Conservation (phyloP, 495 filamentous ascomycete genomes). For the Neurospora sublineolata region DNA sequence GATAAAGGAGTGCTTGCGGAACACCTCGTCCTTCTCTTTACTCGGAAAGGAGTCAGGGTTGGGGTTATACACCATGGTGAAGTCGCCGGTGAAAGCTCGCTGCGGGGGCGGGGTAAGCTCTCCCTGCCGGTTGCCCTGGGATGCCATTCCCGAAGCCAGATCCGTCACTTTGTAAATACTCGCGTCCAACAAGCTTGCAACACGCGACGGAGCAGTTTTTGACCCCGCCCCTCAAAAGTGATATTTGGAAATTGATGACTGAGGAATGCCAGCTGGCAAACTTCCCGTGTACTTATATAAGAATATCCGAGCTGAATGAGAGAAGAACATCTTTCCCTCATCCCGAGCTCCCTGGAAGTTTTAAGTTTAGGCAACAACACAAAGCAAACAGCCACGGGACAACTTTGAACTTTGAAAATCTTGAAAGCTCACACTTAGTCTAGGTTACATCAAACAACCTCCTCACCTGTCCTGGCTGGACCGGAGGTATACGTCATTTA, state of each 20-base stretch:
- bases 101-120: neutral
- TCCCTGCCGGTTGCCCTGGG: neutral
- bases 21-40: neutral
- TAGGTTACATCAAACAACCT: neutral
- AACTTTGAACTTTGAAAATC: neutral
- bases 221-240: neutral
- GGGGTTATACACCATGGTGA: neutral
- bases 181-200: neutral
- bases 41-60: neutral
- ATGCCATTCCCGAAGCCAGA: neutral
- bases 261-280: neutral
- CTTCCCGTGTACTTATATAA: neutral
- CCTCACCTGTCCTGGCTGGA: neutral
- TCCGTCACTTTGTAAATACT: neutral
- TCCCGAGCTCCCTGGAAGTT: neutral
- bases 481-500: neutral
- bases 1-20: neutral
- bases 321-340: neutral
- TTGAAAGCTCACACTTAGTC: neutral
- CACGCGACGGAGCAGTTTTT: neutral
- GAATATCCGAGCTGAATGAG: neutral
- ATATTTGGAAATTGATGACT: neutral
- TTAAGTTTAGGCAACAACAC: neutral
- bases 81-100: neutral
- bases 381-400: neutral